Evolutionary conservation across 129 eudicot species (phyloP).

Genomic region (Solidago caesia): DNA sequence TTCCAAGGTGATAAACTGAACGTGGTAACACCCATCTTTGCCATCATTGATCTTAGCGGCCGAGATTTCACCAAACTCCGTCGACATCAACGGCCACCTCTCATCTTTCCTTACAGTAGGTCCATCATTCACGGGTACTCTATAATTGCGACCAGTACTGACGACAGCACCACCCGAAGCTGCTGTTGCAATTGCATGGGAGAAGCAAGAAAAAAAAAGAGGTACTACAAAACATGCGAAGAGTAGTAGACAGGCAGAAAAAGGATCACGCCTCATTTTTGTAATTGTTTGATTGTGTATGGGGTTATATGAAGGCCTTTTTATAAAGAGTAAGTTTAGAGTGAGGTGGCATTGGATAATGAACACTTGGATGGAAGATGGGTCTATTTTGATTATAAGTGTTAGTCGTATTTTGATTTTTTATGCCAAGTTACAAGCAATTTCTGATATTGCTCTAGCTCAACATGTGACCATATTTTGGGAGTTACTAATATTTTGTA

Average conservation of each 20-base stretch:
- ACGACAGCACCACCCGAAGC: background rate
- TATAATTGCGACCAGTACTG: background rate
- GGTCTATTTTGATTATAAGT: background rate
- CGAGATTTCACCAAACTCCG: slow-evolving; percentile 58
- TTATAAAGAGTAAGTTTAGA: background rate
- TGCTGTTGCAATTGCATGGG: slow-evolving; percentile 18
- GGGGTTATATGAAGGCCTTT: background rate
- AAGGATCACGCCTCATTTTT: slow-evolving; percentile 4
- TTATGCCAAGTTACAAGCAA: no score
- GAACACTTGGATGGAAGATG: slow-evolving; percentile 19
- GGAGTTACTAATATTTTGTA: slow-evolving; percentile 2
- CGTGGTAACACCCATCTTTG: slow-evolving; percentile 39
- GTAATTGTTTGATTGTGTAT: background rate
- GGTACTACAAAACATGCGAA: background rate
- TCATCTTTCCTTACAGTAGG: slow-evolving; percentile 44
- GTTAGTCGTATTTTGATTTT: background rate
- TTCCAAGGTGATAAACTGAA: slow-evolving; percentile 63
- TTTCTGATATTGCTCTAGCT: background rate
- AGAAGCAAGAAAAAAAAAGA: background rate
- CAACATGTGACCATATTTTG: background rate
- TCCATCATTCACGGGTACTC: slow-evolving; percentile 18
- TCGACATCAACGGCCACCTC: slow-evolving; percentile 41
- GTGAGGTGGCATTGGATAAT: slow-evolving; percentile 15
- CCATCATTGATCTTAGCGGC: slow-evolving; percentile 47
- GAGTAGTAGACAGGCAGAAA: slow-evolving; percentile 4